These are phyloP conservation scores for Didymella arachidicola DNA, from an alignment of 2,329 filamentous ascomycete species.

Conservation along the genomic window DNA sequence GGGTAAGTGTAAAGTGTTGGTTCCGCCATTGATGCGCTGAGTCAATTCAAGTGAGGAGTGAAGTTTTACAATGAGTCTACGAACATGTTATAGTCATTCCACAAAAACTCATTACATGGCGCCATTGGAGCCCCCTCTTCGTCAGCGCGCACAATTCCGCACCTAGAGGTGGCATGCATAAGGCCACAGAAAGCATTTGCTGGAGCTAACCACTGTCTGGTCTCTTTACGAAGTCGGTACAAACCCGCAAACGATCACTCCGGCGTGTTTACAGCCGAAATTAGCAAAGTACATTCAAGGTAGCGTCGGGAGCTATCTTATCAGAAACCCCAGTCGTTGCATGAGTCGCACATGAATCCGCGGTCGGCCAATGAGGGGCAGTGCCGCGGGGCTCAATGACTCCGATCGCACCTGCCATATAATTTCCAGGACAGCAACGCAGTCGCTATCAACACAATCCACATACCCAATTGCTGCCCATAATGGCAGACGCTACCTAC, in stretches of 20 bases:
- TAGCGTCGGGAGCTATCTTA: constrained; percentile 18
- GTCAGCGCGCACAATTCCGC: constrained; percentile 21
- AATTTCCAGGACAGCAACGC: constrained; percentile 36
- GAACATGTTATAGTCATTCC: background rate
- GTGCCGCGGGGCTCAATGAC: constrained; percentile 30
- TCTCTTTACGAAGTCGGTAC: background rate
- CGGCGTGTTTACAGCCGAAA: background rate
- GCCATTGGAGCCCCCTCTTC: constrained; percentile 11
- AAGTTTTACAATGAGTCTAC: background rate
- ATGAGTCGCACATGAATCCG: constrained; percentile 33
- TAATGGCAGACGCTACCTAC: constrained; percentile 57
- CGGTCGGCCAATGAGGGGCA: constrained; percentile 29
- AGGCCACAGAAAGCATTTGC: constrained; percentile 13
- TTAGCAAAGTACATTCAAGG: background rate
- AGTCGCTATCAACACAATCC: constrained; percentile 25
- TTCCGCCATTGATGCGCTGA: constrained; percentile 47
- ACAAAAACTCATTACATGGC: constrained; percentile 3
- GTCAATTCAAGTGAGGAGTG: constrained; percentile 12
- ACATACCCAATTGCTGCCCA: constrained; percentile 41
- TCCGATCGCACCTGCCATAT: constrained; percentile 27
- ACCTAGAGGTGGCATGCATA: constrained; percentile 3
- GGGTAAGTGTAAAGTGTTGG: constrained; percentile 59
- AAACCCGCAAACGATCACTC: background rate
- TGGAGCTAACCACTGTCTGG: background rate
- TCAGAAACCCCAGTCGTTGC: constrained; percentile 27